These are phyloP conservation scores for Cordyceps fumosorosea DNA, from an alignment of 2,329 filamentous ascomycete genomes.

Conservation along the genomic window DNA sequence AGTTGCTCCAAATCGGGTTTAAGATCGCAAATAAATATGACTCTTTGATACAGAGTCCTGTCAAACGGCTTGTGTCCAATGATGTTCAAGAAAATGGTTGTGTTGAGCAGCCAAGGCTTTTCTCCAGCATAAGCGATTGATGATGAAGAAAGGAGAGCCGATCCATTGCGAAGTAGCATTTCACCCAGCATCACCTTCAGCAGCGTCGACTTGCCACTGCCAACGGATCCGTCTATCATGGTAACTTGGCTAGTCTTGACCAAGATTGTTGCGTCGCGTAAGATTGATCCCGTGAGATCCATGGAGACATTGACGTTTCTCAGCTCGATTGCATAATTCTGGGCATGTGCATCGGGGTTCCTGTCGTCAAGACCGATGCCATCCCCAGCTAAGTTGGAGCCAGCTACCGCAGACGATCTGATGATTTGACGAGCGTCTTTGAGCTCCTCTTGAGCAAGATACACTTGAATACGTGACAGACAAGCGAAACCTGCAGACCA, in stretches of 20 bases:
- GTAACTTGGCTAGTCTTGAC: not conserved
- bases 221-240: constrained; percentile 3
- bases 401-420: not conserved
- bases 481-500: constrained; percentile 4
- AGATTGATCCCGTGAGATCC: not conserved
- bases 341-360: too few relatives aligned
- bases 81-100: constrained; percentile 33
- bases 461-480: not conserved
- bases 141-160: not conserved
- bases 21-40: not conserved
- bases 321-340: not conserved
- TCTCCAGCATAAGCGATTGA: constrained; percentile 19
- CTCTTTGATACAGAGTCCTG: not conserved
- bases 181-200: constrained; percentile 4
- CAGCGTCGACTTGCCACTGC: constrained; percentile 7
- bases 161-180: not conserved
- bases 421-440: not conserved
- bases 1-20: not conserved
- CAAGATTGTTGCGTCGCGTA: not conserved
- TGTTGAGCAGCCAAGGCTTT: constrained; percentile 37
- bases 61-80: constrained; percentile 19
- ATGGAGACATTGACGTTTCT: not conserved
- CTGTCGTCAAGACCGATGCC: too few relatives aligned
- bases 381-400: not conserved
- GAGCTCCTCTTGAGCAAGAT: not conserved